Conservation (phyloP, 768 basidiomycete species). For the Hygrocybe punicea region DNA sequence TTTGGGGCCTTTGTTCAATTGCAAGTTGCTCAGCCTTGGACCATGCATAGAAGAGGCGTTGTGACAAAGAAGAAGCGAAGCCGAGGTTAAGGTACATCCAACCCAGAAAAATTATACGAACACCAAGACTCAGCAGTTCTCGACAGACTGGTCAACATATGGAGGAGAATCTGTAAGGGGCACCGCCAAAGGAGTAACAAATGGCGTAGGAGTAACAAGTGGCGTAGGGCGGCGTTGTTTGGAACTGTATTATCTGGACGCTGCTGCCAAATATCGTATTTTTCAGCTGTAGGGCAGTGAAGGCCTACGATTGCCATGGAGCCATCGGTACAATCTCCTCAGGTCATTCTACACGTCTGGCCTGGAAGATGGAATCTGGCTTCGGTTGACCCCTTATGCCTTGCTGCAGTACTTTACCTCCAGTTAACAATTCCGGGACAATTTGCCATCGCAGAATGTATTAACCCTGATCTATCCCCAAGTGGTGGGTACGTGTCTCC, state of each 20-base stretch:
- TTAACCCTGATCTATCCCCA: slow-evolving; percentile 69
- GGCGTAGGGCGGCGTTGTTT: neutral
- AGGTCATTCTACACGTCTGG: slow-evolving; percentile 57
- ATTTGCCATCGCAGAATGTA: slow-evolving; percentile 58
- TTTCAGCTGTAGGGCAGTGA: too few species aligned
- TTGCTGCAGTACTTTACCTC: slow-evolving; percentile 64
- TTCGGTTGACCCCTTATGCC: slow-evolving; percentile 64
- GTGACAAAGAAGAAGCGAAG: too few species aligned
- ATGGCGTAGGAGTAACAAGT: neutral
- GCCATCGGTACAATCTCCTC: neutral
- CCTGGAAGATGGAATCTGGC: slow-evolving; percentile 61
- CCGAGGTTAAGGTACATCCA: too few species aligned
- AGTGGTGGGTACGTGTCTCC: slow-evolving; percentile 50
- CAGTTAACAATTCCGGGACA: slow-evolving; percentile 67
- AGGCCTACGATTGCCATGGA: too few species aligned
- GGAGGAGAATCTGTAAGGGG: too few species aligned
- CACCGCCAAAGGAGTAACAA: too few species aligned
- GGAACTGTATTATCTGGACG: neutral
- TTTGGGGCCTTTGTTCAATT: too few species aligned
- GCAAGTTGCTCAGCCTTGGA: too few species aligned
- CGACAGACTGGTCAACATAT: too few species aligned
- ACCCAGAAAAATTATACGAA: too few species aligned
- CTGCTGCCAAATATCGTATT: neutral
- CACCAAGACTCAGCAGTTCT: too few species aligned
- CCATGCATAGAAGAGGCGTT: too few species aligned